These are phyloP conservation scores for Globisporangium parvum DNA, from an alignment of 352 stramenopile species.

Conservation along the genomic window DNA sequence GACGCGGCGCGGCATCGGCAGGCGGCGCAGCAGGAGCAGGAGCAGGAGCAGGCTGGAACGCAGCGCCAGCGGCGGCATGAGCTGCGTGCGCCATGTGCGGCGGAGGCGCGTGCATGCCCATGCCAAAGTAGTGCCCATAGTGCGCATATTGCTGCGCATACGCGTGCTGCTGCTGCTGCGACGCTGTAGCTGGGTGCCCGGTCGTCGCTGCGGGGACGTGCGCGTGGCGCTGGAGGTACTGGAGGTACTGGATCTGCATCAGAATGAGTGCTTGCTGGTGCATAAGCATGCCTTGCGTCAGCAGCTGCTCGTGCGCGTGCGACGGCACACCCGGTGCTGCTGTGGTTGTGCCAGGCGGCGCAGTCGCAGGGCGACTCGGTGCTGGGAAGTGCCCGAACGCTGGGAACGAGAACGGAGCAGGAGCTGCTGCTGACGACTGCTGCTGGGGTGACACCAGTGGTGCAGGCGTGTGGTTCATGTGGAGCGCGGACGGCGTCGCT, in stretches of 20 bases:
- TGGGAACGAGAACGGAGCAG: constrained; percentile 7
- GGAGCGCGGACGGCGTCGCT: neutral
- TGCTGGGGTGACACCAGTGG: too few relatives aligned
- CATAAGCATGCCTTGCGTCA: constrained; percentile 58
- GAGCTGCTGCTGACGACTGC: neutral
- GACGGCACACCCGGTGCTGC: constrained; percentile 1
- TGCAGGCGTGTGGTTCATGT: too few relatives aligned
- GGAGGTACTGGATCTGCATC: constrained; percentile 78
- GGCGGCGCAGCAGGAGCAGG: constrained; percentile 13
- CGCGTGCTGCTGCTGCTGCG: constrained; percentile 1
- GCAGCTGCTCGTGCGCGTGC: constrained; percentile 23
- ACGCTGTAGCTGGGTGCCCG: neutral
- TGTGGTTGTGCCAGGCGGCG: neutral
- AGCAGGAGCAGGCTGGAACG: constrained; percentile 6
- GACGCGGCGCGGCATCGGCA: constrained; percentile 3
- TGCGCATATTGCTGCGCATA: constrained; percentile 11
- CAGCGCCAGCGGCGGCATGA: constrained; percentile 2
- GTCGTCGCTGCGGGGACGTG: neutral
- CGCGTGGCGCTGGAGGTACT: constrained; percentile 51
- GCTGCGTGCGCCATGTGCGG: constrained; percentile 6
- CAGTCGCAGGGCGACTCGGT: constrained; percentile 9
- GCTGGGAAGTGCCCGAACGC: constrained; percentile 8
- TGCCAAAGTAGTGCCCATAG: constrained; percentile 26
- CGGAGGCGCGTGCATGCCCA: constrained; percentile 15
- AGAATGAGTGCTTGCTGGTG: constrained; percentile 76